Evolutionary conservation across 768 basidiomycete species (phyloP), one percentile per base, ranked within the genome.

Genomic region (Tubosaeta sp.): DNA sequence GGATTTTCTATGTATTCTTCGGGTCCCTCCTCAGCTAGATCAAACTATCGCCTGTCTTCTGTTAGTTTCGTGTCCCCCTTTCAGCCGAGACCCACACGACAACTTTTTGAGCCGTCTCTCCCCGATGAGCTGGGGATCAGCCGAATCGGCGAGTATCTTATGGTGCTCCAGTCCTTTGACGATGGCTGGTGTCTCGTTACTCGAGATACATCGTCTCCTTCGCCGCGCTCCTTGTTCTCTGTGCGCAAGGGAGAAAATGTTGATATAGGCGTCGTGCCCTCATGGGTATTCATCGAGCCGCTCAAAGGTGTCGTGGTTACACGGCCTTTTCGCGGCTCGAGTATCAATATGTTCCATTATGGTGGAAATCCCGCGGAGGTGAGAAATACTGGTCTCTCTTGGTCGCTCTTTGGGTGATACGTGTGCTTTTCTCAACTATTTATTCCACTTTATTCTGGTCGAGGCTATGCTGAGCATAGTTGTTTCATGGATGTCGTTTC

Each of bases 131-230:
- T 91, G 26, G 69, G 82, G 32, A 53, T 86, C 53, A 63, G 72
- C 17, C 64, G 60, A 32, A 60, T 75, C 12, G 84, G 85, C 35
- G 86, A 91, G 64, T 72, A 71, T 33, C 68, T 91, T 38, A 79
- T 77, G 1, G 69, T 89, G 27, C 73, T 88, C 4, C 79, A 81
- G 54, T 80, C 81, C 5, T 87, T 83, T 59, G 85, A 90, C 53
- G 88, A 91, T 52, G 88, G 87, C 2, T 91, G 88, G 88, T 88
- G 85, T 59, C 74, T 87, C 47, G 84, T 87, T 47, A 82, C 80
- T 17, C 74, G 85, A 27, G 79, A 84, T 54, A 65, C 42, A 54
- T 57, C 53, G 62, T 67, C 25, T 59, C 74, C 74, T 57, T 76
- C 76, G 1, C 69, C 33, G 17, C 43, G 43, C 50, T 78, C 76